Base-by-base conservation (phyloP, 2,329 filamentous ascomycete genomes). In the Neonectria ditissima region DNA sequence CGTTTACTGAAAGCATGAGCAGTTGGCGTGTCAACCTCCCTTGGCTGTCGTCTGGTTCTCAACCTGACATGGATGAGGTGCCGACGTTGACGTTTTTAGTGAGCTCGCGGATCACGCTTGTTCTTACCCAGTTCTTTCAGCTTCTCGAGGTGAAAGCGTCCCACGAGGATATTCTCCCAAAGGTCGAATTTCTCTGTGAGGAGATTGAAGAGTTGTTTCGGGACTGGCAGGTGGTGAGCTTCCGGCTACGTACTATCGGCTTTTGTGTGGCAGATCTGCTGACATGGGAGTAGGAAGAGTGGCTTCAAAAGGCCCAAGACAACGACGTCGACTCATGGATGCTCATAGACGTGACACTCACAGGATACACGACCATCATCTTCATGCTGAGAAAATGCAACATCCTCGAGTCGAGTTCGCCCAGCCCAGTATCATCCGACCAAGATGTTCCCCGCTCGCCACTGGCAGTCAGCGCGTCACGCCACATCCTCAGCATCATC, bases 11-110 rank as follows among this genome's bases (percentile, higher is more conserved):
- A 18, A 56, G 32, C 26, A 32, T 51, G 44, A 45, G 26, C 32
- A 61, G 45, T 32, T 61, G 59, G 59, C 59, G 59, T 16, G 59
- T 61, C 26, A 61, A 61, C 18, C 37, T 61, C 9, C 59, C 59
- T 37, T 61, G 52, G 51, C 44, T 62, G 9, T 56, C 59, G n/a
- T 44, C 52, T 20, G 59, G 55, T 14, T 56, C 52, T 18, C 59
- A 62, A 30, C 52, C 54, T 8, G 60, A 62, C 32, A 58, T 62
- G 28, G 34, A 58, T 10, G 37, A 37, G 14, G 48, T 62, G 20
- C 59, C 53, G 14, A 62, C 59, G 24, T 44, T 56, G 20, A 37
- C 52, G 2, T 62, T 62, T 5, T 20, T 62, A 10, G 39, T 62
- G 32, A 62, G 53, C 26, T 62, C 59, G 3, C 26, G 52, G 16